phyloP scores from a whole-genome alignment of 2,329 filamentous ascomycete genomes.

The Sclerotinia sclerotiorum region DNA sequence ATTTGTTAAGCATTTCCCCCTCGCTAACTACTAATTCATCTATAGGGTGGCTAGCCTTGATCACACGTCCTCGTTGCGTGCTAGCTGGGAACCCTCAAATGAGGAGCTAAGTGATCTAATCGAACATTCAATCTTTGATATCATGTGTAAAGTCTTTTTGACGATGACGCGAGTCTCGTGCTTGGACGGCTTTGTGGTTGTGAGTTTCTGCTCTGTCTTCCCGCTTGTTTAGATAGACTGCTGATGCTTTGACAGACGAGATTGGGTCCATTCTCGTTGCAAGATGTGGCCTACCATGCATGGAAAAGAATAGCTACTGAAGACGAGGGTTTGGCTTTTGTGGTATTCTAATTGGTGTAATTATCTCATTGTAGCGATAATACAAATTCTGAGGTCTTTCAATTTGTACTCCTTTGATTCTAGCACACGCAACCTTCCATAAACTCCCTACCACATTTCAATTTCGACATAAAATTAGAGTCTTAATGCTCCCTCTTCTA shows the following conservation, averaged over 20 bases:
- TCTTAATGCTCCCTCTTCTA: too few species aligned
- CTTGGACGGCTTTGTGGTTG: not conserved
- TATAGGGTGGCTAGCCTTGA: constrained; percentile 12
- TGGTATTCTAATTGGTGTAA: too few species aligned
- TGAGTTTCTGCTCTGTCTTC: too few species aligned
- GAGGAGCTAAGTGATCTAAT: constrained; percentile 12
- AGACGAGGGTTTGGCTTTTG: rapidly evolving
- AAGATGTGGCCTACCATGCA: not conserved
- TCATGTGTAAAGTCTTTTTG: not conserved
- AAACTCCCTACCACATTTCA: rapidly evolving
- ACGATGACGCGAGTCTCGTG: too few species aligned
- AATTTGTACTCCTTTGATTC: not conserved
- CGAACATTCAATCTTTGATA: not conserved
- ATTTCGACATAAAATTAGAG: too few species aligned
- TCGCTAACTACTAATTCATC: constrained; percentile 11
- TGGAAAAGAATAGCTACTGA: not conserved
- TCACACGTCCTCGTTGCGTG: constrained; percentile 17
- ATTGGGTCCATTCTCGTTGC: too few species aligned
- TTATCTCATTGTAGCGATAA: not conserved
- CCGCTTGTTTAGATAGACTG: not conserved
- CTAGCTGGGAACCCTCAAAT: constrained; percentile 12
- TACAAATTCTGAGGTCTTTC: not conserved
- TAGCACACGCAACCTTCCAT: not conserved
- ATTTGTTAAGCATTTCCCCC: not conserved
- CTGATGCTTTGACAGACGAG: not conserved